Evolutionary conservation across 2,329 filamentous ascomycete genomes (phyloP).

Genomic region (Talaromyces amestolkiae): DNA sequence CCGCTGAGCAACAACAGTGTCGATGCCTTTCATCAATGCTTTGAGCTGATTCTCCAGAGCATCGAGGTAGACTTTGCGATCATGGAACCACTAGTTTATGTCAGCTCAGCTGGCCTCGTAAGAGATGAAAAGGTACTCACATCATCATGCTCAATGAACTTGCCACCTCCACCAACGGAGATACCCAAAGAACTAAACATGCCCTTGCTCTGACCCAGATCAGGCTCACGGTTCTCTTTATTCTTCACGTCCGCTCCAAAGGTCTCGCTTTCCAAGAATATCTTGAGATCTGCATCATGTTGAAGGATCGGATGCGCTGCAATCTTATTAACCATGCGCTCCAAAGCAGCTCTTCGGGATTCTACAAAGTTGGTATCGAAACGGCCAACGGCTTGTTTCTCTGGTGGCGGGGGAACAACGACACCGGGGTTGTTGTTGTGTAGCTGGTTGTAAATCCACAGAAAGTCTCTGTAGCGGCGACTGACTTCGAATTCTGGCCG

Average conservation of each 20-base stretch:
- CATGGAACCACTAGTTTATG: constrained; percentile 80
- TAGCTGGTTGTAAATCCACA: constrained; percentile 95
- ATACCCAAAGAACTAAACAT: constrained; percentile 83
- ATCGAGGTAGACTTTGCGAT: constrained; percentile 90
- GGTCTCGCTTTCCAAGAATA: constrained; percentile 93
- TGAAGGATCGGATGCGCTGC: constrained; percentile 86
- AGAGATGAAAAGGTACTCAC: constrained; percentile 50
- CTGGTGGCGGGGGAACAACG: constrained; percentile 90
- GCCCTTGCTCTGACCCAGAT: constrained; percentile 85
- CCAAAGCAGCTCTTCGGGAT: constrained; percentile 80
- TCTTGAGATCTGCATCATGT: constrained; percentile 88
- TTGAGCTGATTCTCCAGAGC: constrained; percentile 89
- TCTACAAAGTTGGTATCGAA: constrained; percentile 98
- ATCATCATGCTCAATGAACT: constrained; percentile 98
- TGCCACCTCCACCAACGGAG: constrained; percentile 70
- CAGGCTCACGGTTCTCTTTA: constrained; percentile 86
- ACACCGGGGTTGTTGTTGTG: constrained; percentile 94
- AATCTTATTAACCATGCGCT: constrained; percentile 97
- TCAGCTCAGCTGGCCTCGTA: constrained; percentile 24
- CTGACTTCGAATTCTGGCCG: constrained; percentile 91
- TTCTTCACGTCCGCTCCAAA: constrained; percentile 98
- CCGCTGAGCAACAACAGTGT: constrained; percentile 85
- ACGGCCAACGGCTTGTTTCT: constrained; percentile 94
- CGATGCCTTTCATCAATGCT: constrained; percentile 86
- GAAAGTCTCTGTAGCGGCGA: constrained; percentile 89